phyloP scores from a whole-genome alignment of 805 yeast species.

The Candida succiphila region DNA sequence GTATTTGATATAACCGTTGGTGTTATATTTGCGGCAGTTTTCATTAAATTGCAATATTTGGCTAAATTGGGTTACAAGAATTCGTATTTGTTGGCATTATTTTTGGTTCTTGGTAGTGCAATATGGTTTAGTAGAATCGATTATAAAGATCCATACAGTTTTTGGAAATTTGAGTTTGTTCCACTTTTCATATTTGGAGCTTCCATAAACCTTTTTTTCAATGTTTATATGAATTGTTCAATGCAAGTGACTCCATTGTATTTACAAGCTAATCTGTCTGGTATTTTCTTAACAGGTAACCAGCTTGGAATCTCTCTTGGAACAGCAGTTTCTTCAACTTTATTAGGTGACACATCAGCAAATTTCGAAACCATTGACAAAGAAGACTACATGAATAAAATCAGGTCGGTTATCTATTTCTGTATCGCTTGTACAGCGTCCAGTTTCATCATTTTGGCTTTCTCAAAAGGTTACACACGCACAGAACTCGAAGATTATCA shows the following conservation, averaged over 20 bases:
- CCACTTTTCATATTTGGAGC: constrained; percentile 12
- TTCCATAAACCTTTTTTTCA: constrained; percentile 21
- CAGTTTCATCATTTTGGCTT: no score
- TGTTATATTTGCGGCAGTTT: constrained; percentile 16
- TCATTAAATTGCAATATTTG: constrained; percentile 9
- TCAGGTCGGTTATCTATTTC: no score
- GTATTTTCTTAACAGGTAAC: neutral
- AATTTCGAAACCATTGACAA: neutral
- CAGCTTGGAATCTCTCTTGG: constrained; percentile 1
- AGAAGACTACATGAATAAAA: no score
- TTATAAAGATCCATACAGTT: constrained; percentile 7
- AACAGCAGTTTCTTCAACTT: neutral
- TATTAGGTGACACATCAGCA: neutral
- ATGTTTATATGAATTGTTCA: constrained; percentile 23
- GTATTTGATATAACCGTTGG: constrained; percentile 25
- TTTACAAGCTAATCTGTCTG: neutral
- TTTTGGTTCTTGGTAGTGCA: constrained; percentile 11
- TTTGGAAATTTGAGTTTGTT: constrained; percentile 17
- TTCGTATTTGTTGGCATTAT: constrained; percentile 5
- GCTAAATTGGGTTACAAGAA: constrained; percentile 13
- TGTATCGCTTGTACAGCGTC: no score
- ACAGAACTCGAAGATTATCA: no score
- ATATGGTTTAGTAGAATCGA: no score
- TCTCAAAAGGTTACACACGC: no score
- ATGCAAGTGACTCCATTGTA: constrained; percentile 13